Conservation (phyloP, 2,329 filamentous ascomycete genomes). For the Zalaria sp. region DNA sequence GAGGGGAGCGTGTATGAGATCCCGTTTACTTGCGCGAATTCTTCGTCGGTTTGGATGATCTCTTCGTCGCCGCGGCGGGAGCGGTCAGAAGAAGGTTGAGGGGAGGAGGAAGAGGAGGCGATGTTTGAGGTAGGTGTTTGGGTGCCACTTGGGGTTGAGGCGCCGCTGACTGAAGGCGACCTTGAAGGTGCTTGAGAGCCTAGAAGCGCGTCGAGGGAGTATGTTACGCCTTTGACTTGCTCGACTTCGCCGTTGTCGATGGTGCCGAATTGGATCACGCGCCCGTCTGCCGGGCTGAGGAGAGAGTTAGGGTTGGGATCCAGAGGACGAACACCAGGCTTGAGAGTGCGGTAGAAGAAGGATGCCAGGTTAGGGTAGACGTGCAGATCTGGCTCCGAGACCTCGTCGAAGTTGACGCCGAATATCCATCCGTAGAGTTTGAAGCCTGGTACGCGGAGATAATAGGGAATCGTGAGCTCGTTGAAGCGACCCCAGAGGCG, state of each 20-base stretch:
- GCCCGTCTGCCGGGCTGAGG: slow-evolving; percentile 79
- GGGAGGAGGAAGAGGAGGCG: slow-evolving; percentile 21
- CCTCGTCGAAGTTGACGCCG: slow-evolving; percentile 79
- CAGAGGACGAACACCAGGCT: slow-evolving; percentile 73
- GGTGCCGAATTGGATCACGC: slow-evolving; percentile 78
- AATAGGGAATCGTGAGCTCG: slow-evolving; percentile 76
- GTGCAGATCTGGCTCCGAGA: slow-evolving; percentile 76
- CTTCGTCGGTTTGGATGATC: slow-evolving; percentile 65
- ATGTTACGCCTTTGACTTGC: slow-evolving; percentile 97
- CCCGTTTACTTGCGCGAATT: slow-evolving; percentile 88
- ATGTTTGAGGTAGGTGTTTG: slow-evolving; percentile 22
- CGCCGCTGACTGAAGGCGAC: slow-evolving; percentile 12
- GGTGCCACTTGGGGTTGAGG: slow-evolving; percentile 40
- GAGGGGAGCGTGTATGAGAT: slow-evolving; percentile 88
- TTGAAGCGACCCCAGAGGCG: slow-evolving; percentile 86
- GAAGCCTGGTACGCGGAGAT: slow-evolving; percentile 76
- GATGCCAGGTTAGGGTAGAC: slow-evolving; percentile 83
- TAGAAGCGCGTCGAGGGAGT: slow-evolving; percentile 83
- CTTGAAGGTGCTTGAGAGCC: slow-evolving; percentile 33
- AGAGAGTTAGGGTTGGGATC: slow-evolving; percentile 69
- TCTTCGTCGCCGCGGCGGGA: slow-evolving; percentile 37
- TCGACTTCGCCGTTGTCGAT: slow-evolving; percentile 93
- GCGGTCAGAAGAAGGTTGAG: slow-evolving; percentile 16
- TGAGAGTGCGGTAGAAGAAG: slow-evolving; percentile 93
- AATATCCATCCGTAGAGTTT: slow-evolving; percentile 84